Evolutionary conservation across 106 monocot species (phyloP).

Genomic region (Platanthera zijinensis): DNA sequence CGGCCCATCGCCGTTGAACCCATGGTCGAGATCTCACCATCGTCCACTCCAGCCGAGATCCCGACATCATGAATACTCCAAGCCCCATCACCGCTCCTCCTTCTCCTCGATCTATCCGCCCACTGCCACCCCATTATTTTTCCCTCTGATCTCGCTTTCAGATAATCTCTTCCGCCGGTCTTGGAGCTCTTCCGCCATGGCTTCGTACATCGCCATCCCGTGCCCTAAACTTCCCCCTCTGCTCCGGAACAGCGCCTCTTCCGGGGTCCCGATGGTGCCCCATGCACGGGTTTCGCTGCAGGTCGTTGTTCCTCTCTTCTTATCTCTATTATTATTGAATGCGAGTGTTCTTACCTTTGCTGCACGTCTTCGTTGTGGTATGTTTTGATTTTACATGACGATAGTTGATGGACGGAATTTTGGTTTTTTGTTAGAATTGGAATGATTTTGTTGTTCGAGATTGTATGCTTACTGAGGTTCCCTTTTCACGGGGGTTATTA

Average conservation of each 20-base stretch:
- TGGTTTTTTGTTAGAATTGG: background rate
- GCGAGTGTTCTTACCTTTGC: background rate
- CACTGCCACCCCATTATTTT: background rate
- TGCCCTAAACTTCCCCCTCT: constrained; percentile 1
- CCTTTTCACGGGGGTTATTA: background rate
- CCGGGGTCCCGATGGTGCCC: background rate
- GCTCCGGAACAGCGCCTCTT: background rate
- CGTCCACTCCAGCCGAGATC: background rate
- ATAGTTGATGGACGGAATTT: background rate
- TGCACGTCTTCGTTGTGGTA: background rate
- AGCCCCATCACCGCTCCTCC: background rate
- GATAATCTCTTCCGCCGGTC: background rate
- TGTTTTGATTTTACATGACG: background rate
- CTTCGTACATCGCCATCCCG: background rate
- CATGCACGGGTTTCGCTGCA: background rate
- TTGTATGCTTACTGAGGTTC: background rate
- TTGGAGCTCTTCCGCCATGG: background rate
- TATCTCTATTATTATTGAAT: background rate
- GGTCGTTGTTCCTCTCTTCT: background rate
- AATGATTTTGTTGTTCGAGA: background rate
- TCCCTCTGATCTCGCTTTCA: background rate
- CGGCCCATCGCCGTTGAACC: background rate
- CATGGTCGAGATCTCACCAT: background rate
- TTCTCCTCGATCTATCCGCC: background rate
- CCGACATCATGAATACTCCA: background rate